Evolutionary conservation across 2,329 filamentous ascomycete species (phyloP).

Genomic region (Fonsecaea erecta): DNA sequence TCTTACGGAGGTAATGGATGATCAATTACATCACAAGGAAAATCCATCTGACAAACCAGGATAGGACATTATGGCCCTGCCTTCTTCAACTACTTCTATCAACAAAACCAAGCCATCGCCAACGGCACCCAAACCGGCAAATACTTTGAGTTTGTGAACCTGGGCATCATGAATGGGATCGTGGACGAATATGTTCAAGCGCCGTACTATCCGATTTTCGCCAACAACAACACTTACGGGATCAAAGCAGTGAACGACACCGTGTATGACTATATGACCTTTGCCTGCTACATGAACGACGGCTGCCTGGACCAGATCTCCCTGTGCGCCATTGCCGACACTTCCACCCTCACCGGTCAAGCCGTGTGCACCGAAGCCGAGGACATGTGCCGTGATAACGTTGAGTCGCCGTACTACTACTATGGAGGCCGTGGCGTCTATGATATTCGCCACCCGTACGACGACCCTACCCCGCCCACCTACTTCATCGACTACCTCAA

Average conservation of each 20-base stretch:
- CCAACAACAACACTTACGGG: slow-evolving; percentile 61
- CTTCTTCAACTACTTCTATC: slow-evolving; percentile 63
- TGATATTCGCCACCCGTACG: slow-evolving; percentile 62
- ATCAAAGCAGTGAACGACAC: slow-evolving; percentile 61
- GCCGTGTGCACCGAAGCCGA: slow-evolving; percentile 60
- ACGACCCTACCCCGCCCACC: slow-evolving; percentile 66
- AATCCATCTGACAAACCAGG: slow-evolving; percentile 1
- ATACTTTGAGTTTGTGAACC: slow-evolving; percentile 58
- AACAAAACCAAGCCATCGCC: slow-evolving; percentile 61
- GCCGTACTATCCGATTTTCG: slow-evolving; percentile 57
- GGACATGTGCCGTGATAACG: slow-evolving; percentile 60
- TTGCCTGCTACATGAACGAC: slow-evolving; percentile 64
- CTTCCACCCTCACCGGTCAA: slow-evolving; percentile 57
- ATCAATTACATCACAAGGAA: not conserved
- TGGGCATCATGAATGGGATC: slow-evolving; percentile 62
- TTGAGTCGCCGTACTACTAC: slow-evolving; percentile 62
- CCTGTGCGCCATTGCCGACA: slow-evolving; percentile 67
- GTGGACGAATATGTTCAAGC: slow-evolving; percentile 60
- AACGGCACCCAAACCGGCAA: slow-evolving; percentile 56
- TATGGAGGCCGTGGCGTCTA: slow-evolving; percentile 62
- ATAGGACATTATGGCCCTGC: slow-evolving; percentile 57
- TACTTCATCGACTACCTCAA: slow-evolving; percentile 68
- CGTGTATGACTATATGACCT: slow-evolving; percentile 63
- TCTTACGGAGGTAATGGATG: slow-evolving; percentile 34
- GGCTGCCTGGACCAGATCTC: slow-evolving; percentile 67